These are phyloP conservation scores for Hypocreales sp. DNA, from an alignment of 2,329 filamentous ascomycete genomes.

Conservation along the genomic window DNA sequence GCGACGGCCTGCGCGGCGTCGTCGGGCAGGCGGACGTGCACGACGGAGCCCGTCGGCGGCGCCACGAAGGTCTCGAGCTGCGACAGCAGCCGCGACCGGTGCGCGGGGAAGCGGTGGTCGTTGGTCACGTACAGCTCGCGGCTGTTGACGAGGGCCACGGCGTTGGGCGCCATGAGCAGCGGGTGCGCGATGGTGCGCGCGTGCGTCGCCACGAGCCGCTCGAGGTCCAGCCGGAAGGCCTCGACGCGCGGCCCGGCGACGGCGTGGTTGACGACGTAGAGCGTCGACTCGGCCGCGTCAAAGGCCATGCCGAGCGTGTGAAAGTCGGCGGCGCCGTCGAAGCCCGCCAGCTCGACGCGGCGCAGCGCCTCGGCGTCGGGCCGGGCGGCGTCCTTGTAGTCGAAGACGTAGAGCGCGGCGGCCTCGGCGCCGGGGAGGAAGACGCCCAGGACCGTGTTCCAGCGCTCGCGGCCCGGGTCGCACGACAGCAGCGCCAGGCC, in stretches of 20 bases:
- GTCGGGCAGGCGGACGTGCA: conserved; percentile 14
- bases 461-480: conserved; percentile 21
- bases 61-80: conserved; percentile 18
- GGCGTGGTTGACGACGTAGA: conserved; percentile 23
- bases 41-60: conserved; percentile 16
- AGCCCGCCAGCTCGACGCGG: conserved; percentile 8
- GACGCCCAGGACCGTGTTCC: conserved; percentile 24
- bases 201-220: conserved; percentile 16
- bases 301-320: conserved; percentile 24
- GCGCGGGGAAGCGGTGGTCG: conserved; percentile 18
- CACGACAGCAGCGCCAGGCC: conserved; percentile 21
- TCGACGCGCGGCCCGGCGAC: conserved; percentile 19
- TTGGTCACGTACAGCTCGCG: conserved; percentile 26
- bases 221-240: conserved; percentile 20
- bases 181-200: conserved; percentile 20
- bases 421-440: conserved; percentile 7
- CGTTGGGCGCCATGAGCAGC: conserved; percentile 22
- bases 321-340: conserved; percentile 16
- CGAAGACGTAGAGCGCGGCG: conserved; percentile 20
- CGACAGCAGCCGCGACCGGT: conserved; percentile 10
- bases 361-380: conserved; percentile 7
- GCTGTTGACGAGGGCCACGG: conserved; percentile 17
- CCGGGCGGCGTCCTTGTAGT: conserved; percentile 12
- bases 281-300: conserved; percentile 15
- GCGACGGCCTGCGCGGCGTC: conserved; percentile 1